Conservation (phyloP, 2,329 filamentous ascomycete species). For the Pyrenochaeta sp. region DNA sequence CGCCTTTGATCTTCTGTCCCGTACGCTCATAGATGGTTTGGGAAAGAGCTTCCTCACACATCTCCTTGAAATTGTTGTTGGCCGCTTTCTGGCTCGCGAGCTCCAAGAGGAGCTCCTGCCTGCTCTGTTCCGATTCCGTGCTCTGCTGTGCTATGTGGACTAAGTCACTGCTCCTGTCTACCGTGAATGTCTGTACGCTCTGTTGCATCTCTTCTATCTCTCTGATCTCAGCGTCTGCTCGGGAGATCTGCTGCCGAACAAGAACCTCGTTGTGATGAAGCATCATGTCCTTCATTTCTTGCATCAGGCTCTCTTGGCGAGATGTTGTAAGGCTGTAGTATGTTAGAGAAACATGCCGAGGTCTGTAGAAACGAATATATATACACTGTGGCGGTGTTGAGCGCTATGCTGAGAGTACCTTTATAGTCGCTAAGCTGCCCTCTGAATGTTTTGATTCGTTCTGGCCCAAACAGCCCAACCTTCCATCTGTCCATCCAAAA, state of each 20-base stretch:
- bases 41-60: constrained; percentile 12
- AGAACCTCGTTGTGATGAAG: constrained; percentile 10
- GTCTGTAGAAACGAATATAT: background rate
- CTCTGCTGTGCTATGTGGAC: background rate
- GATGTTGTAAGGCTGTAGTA: constrained; percentile 6
- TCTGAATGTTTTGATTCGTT: constrained; percentile 13
- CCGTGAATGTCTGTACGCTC: constrained; percentile 1
- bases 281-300: constrained; percentile 16
- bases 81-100: background rate
- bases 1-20: constrained; percentile 16
- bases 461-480: constrained; percentile 5
- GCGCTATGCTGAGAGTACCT: constrained; percentile 8
- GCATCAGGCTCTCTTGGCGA: constrained; percentile 12
- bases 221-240: constrained; percentile 5
- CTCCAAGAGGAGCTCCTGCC: background rate
- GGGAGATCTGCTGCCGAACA: constrained; percentile 1
- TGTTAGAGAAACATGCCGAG: constrained; percentile 1
- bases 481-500: constrained; percentile 10
- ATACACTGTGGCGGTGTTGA: constrained; percentile 7
- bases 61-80: constrained; percentile 6
- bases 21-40: constrained; percentile 15
- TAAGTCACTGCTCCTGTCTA: background rate
- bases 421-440: constrained; percentile 10
- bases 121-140: constrained; percentile 7
- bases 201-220: constrained; percentile 3